phyloP scores from a whole-genome alignment of 2,329 filamentous ascomycete species.

The Knufia petricola region DNA sequence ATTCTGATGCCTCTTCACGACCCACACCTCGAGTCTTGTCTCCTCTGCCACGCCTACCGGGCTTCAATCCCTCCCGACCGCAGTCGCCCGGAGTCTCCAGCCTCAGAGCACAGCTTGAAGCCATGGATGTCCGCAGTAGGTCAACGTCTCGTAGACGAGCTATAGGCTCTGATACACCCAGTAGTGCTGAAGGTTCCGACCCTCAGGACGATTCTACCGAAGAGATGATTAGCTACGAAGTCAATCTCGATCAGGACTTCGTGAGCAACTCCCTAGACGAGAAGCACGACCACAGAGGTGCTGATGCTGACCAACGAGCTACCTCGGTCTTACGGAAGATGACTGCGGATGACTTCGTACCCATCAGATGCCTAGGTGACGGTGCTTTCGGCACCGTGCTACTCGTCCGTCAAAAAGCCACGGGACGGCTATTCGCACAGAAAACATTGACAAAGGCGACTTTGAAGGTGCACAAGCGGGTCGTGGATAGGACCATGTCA shows the following conservation, averaged over 20 bases:
- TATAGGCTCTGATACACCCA: conserved; percentile 37
- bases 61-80: conserved; percentile 41
- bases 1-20: conserved; percentile 35
- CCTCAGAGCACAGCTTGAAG: conserved; percentile 71
- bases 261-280: conserved; percentile 50
- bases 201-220: conserved; percentile 60
- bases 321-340: conserved; percentile 62
- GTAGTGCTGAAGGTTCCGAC: conserved; percentile 50
- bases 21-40: conserved; percentile 28
- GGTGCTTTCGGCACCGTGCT: conserved; percentile 92
- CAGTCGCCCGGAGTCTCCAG: conserved; percentile 66
- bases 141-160: conserved; percentile 46
- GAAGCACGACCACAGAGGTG: conserved; percentile 10
- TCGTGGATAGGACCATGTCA: conserved; percentile 95
- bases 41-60: conserved; percentile 24
- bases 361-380: conserved; percentile 85
- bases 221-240: conserved; percentile 69
- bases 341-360: conserved; percentile 81
- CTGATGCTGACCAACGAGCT: conserved; percentile 33
- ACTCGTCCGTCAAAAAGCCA: conserved; percentile 79
- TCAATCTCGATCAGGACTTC: conserved; percentile 76
- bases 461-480: conserved; percentile 85
- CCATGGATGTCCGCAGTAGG: conserved; percentile 54
- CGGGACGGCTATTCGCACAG: conserved; percentile 86
- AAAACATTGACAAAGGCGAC: conserved; percentile 99